These are phyloP conservation scores for Petunia hybrid DNA, from an alignment of 305 asterid species.

Conservation along the genomic window DNA sequence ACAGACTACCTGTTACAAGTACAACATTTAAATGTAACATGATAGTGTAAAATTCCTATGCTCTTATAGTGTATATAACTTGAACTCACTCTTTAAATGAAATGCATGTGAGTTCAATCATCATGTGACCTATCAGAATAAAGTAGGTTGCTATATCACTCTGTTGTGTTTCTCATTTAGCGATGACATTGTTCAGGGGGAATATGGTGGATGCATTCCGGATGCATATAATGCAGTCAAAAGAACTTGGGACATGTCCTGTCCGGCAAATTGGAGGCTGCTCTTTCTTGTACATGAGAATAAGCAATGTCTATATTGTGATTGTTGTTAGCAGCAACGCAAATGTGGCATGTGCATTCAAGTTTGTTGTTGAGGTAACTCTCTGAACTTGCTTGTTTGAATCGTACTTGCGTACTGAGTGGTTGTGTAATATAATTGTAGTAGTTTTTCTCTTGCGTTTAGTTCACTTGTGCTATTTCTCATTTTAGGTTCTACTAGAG, in stretches of 20 bases:
- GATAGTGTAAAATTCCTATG: no score
- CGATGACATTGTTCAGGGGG: conserved; percentile 56
- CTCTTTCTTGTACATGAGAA: conserved; percentile 98
- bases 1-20: no score
- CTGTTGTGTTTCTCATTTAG: background rate
- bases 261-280: conserved; percentile 99
- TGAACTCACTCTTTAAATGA: background rate
- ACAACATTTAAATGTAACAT: no score
- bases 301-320: conserved; percentile 97
- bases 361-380: conserved; percentile 95
- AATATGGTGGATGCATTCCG: conserved; percentile 99
- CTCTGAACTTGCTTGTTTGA: conserved; percentile 20
- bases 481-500: background rate
- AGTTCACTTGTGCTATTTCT: background rate
- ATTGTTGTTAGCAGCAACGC: conserved; percentile 99
- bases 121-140: background rate
- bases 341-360: conserved; percentile 97
- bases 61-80: no score
- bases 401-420: background rate
- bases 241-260: conserved; percentile 99
- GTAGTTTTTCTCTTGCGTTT: background rate
- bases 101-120: conserved; percentile 24
- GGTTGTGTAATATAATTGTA: background rate
- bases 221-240: conserved; percentile 96
- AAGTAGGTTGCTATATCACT: background rate